Conservation (phyloP, 345 rosid species). For the Syzygium jambos region DNA sequence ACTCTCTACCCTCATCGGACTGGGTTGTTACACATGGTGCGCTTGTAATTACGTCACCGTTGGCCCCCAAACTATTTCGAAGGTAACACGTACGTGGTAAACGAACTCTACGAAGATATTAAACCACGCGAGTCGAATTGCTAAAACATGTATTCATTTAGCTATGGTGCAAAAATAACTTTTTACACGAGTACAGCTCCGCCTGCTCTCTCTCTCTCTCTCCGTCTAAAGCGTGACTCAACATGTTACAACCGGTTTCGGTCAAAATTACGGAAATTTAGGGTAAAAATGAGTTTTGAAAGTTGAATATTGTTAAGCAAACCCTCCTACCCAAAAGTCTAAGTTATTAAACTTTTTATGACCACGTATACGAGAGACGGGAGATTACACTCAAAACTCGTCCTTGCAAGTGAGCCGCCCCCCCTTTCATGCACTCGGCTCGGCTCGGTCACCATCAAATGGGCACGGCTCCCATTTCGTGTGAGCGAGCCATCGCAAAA, state of each 20-base stretch:
- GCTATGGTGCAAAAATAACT: neutral
- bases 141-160: too few relatives aligned
- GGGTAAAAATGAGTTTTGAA: neutral
- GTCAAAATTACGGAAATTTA: too few relatives aligned
- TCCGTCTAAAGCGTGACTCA: neutral
- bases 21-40: too few relatives aligned
- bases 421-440: neutral
- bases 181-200: too few relatives aligned
- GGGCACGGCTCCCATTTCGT: too few relatives aligned
- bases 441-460: neutral
- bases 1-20: too few relatives aligned
- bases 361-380: too few relatives aligned
- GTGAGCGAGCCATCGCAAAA: too few relatives aligned
- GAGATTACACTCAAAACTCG: neutral
- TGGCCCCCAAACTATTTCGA: neutral
- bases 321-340: rapidly evolving
- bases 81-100: neutral
- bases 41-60: rapidly evolving
- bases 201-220: neutral
- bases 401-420: neutral
- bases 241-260: neutral
- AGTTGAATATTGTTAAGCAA: neutral
- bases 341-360: too few relatives aligned
- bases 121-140: neutral
- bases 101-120: neutral